phyloP scores from a whole-genome alignment of 2,329 filamentous ascomycete genomes.

The Aspergillus tubingensis region DNA sequence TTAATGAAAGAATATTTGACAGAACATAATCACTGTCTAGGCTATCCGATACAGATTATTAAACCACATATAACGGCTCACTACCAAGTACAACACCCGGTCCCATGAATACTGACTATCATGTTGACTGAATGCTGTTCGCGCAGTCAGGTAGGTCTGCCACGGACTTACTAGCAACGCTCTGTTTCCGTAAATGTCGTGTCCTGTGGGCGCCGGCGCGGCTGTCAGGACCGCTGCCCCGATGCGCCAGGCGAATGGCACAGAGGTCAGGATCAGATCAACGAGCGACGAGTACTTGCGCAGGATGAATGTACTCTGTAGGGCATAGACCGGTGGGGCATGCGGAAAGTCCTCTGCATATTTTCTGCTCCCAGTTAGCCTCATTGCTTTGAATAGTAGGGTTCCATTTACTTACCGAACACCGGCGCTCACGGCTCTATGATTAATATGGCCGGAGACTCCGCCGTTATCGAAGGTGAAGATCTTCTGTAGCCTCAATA shows the following conservation, averaged over 20 bases:
- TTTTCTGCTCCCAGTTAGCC: not conserved
- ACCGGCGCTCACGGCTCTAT: conserved; percentile 43
- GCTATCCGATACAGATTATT: conserved; percentile 29
- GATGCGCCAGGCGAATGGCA: conserved; percentile 36
- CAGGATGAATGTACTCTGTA: conserved; percentile 38
- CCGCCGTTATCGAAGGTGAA: conserved; percentile 47
- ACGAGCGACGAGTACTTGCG: conserved; percentile 44
- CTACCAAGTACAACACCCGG: conserved; percentile 42
- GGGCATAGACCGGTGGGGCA: conserved; percentile 38
- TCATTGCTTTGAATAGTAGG: too few species aligned
- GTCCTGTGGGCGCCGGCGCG: not conserved
- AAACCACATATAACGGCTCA: conserved; percentile 47
- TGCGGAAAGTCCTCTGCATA: conserved; percentile 32
- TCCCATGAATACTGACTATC: conserved; percentile 47
- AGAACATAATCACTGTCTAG: not conserved
- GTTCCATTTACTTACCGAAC: conserved; percentile 32
- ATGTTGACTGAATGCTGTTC: conserved; percentile 43
- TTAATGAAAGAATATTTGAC: too few species aligned
- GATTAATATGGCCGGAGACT: conserved; percentile 46
- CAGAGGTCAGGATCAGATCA: conserved; percentile 41
- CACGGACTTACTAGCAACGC: conserved; percentile 42
- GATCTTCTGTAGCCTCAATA: conserved; percentile 26
- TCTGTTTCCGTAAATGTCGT: conserved; percentile 24
- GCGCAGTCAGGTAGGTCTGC: conserved; percentile 38
- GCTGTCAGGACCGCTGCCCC: conserved; percentile 21